Base-by-base conservation (phyloP, 352 stramenopile genomes). In the Blastocystis sp. region DNA sequence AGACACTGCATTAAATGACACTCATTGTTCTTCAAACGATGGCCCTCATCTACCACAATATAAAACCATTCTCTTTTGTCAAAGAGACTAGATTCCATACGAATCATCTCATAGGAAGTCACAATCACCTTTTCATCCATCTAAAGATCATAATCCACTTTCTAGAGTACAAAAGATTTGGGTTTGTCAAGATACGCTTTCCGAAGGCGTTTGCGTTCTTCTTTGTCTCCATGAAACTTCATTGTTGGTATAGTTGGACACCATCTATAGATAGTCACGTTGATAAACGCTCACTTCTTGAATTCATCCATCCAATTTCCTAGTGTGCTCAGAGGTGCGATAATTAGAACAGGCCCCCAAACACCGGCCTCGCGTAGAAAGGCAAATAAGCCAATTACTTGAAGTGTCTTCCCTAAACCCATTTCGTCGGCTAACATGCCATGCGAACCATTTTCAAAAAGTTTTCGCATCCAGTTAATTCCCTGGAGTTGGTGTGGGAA, bases 251-350 rank as follows among this genome's bases (percentile, higher is more conserved):
- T 95, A 19, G 91, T 93, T 0, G 97, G 97, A 56, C 37, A 82
- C 19, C 64, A 76, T 76, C 64, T 76, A 76, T 9, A 48, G 24
- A 76, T 76, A 76, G 57, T 11, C 22, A 76, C 2, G 44, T 57
- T 33, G 35, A 33, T 66, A 33, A 76, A 54, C 22, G 96, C 94
- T 96, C 96, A 99, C 89, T 97, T 95, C 92, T 97, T 94, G 69
- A 99, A 94, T 91, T 99, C 97, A 57, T 92, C 92, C 93, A 98
- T 96, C 97, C 97, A 99, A 91, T 99, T 99, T 51, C 95, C 95
- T 17, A 99, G 93, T 24, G 97, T 99, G 5, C 96, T 98, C 68
- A 99, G 97, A 1, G 97, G 97, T 15, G 98, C 97, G 48, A 98
- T 97, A 75, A 99, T 96, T 24, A 99, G 94, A 90, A 98, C 98